Evolutionary conservation across 768 basidiomycete species (phyloP).

Genomic region (Galerina sulciceps): DNA sequence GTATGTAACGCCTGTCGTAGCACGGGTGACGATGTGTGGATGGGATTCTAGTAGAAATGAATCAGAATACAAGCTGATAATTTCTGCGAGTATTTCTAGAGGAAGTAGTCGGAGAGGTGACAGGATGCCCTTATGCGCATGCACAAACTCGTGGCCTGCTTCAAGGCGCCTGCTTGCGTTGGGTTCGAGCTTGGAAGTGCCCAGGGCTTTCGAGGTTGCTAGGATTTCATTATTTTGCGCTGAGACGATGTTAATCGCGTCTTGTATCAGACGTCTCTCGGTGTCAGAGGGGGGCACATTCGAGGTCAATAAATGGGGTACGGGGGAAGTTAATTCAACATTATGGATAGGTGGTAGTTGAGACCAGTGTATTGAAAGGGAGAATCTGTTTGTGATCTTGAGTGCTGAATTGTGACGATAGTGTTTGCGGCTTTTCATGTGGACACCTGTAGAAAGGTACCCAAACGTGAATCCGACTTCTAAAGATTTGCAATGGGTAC

Average conservation of each 20-base stretch:
- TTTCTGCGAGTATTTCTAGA: constrained; percentile 8
- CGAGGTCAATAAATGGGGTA: constrained; percentile 12
- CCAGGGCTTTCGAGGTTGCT: neutral
- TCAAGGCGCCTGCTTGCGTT: neutral
- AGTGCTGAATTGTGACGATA: too few relatives aligned
- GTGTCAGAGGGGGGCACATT: constrained; percentile 13
- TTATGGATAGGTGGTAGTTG: neutral
- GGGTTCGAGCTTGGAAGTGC: neutral
- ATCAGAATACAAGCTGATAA: constrained; percentile 4
- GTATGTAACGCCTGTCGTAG: neutral
- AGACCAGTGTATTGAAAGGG: neutral
- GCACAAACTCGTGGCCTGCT: constrained; percentile 6
- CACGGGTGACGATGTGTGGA: constrained; percentile 1
- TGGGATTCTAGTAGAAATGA: constrained; percentile 4
- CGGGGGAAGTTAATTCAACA: constrained; percentile 9
- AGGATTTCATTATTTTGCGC: neutral
- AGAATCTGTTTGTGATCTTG: neutral
- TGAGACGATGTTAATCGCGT: constrained; percentile 11
- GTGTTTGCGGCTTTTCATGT: too few relatives aligned
- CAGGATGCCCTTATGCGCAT: constrained; percentile 8
- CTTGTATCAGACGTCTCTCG: constrained; percentile 4
- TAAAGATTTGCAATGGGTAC: too few relatives aligned
- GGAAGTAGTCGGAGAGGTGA: constrained; percentile 10
- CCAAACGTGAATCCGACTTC: too few relatives aligned
- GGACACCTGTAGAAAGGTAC: too few relatives aligned